phyloP scores from a whole-genome alignment of 768 basidiomycete species.

The Lyophyllum semitale region DNA sequence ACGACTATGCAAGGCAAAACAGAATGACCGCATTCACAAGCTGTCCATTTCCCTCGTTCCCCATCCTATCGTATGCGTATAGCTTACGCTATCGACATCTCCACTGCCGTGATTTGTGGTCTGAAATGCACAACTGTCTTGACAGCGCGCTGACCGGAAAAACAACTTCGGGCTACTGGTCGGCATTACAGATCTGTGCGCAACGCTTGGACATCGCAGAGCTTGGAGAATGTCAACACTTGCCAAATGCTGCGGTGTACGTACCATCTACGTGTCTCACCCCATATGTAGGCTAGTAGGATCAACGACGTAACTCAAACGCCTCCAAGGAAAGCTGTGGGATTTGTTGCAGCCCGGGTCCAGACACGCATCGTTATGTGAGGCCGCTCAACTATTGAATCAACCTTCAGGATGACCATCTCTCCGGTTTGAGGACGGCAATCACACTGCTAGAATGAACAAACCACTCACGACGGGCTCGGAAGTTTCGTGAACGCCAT shows the following conservation, averaged over 20 bases:
- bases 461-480: background rate
- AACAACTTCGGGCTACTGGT: background rate
- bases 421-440: background rate
- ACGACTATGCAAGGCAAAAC: too few relatives aligned
- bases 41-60: background rate
- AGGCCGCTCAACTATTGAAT: background rate
- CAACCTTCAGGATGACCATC: background rate
- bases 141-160: background rate
- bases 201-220: background rate
- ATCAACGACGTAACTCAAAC: background rate
- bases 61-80: too few relatives aligned
- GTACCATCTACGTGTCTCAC: background rate
- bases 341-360: background rate
- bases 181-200: background rate
- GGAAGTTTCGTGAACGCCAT: background rate
- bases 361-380: background rate
- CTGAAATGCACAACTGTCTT: background rate
- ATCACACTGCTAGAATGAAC: background rate
- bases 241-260: too few relatives aligned
- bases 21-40: background rate
- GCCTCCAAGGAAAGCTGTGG: background rate
- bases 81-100: too few relatives aligned
- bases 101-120: background rate
- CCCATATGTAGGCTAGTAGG: background rate
- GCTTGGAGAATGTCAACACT: background rate